Conservation (phyloP, 164 flowering plant genomes). For the Akebia trifoliata region DNA sequence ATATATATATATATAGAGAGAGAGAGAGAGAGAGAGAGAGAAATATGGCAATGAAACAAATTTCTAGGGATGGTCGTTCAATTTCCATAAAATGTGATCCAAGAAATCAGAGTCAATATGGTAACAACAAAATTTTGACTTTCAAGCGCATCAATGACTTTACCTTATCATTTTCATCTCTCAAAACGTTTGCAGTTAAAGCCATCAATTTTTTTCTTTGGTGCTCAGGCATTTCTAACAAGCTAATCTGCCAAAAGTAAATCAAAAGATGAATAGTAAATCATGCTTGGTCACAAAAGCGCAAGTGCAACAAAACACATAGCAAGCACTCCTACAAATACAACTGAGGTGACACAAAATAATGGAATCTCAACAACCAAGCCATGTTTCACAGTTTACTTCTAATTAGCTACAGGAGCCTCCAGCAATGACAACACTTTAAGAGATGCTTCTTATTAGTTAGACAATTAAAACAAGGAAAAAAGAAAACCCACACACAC, state of each 20-base stretch:
- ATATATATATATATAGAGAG: too few relatives aligned
- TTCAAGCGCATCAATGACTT: background rate
- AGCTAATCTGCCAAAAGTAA: constrained; percentile 63
- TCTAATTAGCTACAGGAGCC: background rate
- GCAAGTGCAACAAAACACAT: background rate
- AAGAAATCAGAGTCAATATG: background rate
- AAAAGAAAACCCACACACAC: too few relatives aligned
- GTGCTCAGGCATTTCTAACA: constrained; percentile 77
- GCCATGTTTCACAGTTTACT: background rate
- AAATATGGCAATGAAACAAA: too few relatives aligned
- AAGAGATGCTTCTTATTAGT: too few relatives aligned
- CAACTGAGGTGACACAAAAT: background rate
- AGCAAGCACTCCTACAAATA: background rate
- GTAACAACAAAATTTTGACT: background rate
- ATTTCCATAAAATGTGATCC: background rate
- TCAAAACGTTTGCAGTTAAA: constrained; percentile 64
- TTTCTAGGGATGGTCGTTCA: background rate
- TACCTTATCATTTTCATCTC: constrained; percentile 96
- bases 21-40: too few relatives aligned
- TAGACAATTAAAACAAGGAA: too few relatives aligned
- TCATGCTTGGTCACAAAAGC: background rate
- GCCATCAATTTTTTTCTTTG: constrained; percentile 53
- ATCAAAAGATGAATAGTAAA: constrained; percentile 1
- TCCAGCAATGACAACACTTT: too few relatives aligned
- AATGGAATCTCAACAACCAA: background rate